phyloP scores from a whole-genome alignment of 495 filamentous ascomycete species.

The Penicillium cataractarum region DNA sequence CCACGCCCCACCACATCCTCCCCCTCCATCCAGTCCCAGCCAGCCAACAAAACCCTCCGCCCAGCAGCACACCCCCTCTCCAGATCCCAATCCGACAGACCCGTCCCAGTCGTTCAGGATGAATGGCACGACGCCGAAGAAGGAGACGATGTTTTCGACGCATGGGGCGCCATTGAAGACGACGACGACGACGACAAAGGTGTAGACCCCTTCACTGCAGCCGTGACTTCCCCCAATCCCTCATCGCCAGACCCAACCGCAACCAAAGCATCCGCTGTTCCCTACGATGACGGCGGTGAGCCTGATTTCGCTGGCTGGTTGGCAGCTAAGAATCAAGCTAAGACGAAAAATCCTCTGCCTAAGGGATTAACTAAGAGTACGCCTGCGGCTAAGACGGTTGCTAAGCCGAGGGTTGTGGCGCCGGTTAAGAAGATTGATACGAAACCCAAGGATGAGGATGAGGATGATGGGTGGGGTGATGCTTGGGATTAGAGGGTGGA shows the following conservation, averaged over 20 bases:
- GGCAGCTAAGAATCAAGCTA: slow-evolving; percentile 77
- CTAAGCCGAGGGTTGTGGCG: slow-evolving; percentile 43
- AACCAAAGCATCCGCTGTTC: slow-evolving; percentile 40
- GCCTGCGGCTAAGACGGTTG: slow-evolving; percentile 35
- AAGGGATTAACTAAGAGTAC: slow-evolving; percentile 71
- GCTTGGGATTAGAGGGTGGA: slow-evolving; percentile 51
- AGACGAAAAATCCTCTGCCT: slow-evolving; percentile 69
- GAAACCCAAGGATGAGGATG: slow-evolving; percentile 52
- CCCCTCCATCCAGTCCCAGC: slow-evolving; percentile 52
- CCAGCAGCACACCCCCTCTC: slow-evolving; percentile 46
- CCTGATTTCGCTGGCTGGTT: slow-evolving; percentile 95
- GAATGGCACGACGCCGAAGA: slow-evolving; percentile 44
- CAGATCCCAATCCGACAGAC: slow-evolving; percentile 46
- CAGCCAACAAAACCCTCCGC: slow-evolving; percentile 38
- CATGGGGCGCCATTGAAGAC: slow-evolving; percentile 73
- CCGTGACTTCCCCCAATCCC: slow-evolving; percentile 39
- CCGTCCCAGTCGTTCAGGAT: slow-evolving; percentile 46
- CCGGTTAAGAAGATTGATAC: slow-evolving; percentile 52
- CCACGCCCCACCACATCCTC: slow-evolving; percentile 53
- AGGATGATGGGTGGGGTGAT: slow-evolving; percentile 60
- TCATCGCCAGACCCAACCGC: slow-evolving; percentile 35
- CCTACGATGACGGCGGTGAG: slow-evolving; percentile 81
- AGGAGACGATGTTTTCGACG: slow-evolving; percentile 62
- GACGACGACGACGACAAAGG: slow-evolving; percentile 61
- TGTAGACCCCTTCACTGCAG: slow-evolving; percentile 52